phyloP scores from a whole-genome alignment of 768 basidiomycete genomes.

The Tylopilus plumbeoviolaceoides region DNA sequence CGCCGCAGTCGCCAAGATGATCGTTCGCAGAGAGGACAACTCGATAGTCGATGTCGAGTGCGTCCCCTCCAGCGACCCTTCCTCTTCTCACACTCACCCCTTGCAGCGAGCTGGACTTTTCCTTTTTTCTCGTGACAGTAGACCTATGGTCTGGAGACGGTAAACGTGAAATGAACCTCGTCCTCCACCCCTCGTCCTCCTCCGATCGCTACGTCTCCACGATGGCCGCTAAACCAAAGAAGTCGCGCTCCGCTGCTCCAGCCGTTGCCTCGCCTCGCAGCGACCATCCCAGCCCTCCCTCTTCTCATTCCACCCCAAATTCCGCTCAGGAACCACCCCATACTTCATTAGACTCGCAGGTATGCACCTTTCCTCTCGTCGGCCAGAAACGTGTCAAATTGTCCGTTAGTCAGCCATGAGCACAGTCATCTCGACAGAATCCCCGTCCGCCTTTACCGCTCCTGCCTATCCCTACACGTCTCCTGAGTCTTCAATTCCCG shows the following conservation, averaged over 20 bases:
- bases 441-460: conserved; percentile 36
- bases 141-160: conserved; percentile 89
- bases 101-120: conserved; percentile 74
- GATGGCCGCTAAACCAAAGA: conserved; percentile 35
- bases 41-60: conserved; percentile 72
- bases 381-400: neutral
- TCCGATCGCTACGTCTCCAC: conserved; percentile 63
- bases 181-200: conserved; percentile 77
- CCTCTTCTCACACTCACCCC: conserved; percentile 2
- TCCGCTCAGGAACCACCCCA: conserved; percentile 39
- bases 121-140: conserved; percentile 89
- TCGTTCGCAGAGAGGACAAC: conserved; percentile 65
- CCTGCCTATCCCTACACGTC: conserved; percentile 44
- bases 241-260: conserved; percentile 31
- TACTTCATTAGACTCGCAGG: conserved; percentile 41
- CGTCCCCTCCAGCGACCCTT: conserved; percentile 27
- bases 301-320: conserved; percentile 44
- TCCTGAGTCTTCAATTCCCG: conserved; percentile 37
- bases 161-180: conserved; percentile 81
- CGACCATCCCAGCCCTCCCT: conserved; percentile 44
- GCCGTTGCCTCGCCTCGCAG: conserved; percentile 29
- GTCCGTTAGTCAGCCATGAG: conserved; percentile 29
- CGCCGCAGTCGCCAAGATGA: conserved; percentile 83
- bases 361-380: conserved; percentile 16
- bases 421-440: conserved; percentile 36